Conservation (phyloP, 129 eudicot genomes). For the sunflower (Helianthus annuus) region HanXRQr2.0-SUNRISE NC_035435.2:26464496-26464995, state of each 20-base stretch:
- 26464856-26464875: slow-evolving; percentile 63
- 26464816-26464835: slow-evolving; percentile 60
- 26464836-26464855: slow-evolving; percentile 40
- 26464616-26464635: slow-evolving; percentile 39
- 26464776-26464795: slow-evolving; percentile 44
- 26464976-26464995: slow-evolving; percentile 50
- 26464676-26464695: slow-evolving; percentile 50
- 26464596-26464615: slow-evolving; percentile 67
- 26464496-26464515: slow-evolving; percentile 63
- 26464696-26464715: slow-evolving; percentile 33
- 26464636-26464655: slow-evolving; percentile 65
- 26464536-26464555: slow-evolving; percentile 78
- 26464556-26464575: slow-evolving; percentile 57
- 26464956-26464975: slow-evolving; percentile 70
- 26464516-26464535: slow-evolving; percentile 77
- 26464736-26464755: slow-evolving; percentile 58
- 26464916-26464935: slow-evolving; percentile 63
- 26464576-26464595: slow-evolving; percentile 70
- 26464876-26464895: slow-evolving; percentile 69
- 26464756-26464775: slow-evolving; percentile 52
- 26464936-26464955: slow-evolving; percentile 85
- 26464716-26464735: slow-evolving; percentile 77
- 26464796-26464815: slow-evolving; percentile 69
- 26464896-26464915: slow-evolving; percentile 54
- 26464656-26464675: slow-evolving; percentile 74